Evolutionary conservation across 202 grass and related monocot species (phyloP).

Genomic region (Alloteropsis angusta): DNA sequence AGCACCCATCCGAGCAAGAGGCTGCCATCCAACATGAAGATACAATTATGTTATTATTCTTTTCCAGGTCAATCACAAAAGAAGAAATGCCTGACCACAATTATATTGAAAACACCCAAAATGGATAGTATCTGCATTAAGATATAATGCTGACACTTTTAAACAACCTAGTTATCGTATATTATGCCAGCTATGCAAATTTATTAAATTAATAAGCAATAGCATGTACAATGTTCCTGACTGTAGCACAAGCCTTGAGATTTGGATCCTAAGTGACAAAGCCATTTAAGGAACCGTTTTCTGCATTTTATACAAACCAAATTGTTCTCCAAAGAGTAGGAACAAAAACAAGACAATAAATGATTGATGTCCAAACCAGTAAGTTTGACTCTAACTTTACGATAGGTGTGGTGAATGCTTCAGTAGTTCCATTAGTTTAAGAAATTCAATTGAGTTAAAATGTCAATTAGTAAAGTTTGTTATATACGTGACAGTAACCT

Average conservation of each 20-base stretch:
- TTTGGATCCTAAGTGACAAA: background rate
- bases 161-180: background rate
- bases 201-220: background rate
- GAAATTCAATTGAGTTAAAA: too few species aligned
- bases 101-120: background rate
- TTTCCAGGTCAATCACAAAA: background rate
- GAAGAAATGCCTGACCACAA: background rate
- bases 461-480: background rate
- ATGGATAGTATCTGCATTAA: background rate
- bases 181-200: background rate
- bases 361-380: background rate
- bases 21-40: slow-evolving; percentile 39
- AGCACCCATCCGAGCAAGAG: slow-evolving; percentile 87
- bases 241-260: background rate
- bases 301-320: background rate
- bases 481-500: background rate
- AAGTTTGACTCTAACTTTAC: slow-evolving; percentile 2
- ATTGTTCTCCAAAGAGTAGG: background rate
- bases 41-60: background rate
- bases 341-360: background rate
- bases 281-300: background rate
- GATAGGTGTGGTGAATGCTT: background rate
- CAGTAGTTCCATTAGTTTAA: background rate
- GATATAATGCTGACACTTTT: background rate
- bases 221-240: background rate